Conservation (phyloP, 2,329 filamentous ascomycete genomes). For the Diatrype stigma region DNA sequence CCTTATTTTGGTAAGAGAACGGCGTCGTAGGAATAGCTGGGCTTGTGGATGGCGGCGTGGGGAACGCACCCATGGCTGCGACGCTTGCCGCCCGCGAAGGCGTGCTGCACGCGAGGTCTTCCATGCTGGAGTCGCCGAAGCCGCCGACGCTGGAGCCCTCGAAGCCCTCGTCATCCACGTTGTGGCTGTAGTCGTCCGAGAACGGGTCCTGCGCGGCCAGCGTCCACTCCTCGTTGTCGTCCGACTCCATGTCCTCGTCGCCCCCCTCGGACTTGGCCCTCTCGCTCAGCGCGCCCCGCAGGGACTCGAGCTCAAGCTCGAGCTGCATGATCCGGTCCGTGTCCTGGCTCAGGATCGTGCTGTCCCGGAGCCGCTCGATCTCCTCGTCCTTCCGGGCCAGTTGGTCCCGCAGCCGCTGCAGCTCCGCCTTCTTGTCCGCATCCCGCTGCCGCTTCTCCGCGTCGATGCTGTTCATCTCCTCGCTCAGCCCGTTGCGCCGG, state of each 20-base stretch:
- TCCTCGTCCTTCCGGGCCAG: constrained; percentile 48
- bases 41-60: constrained; percentile 54
- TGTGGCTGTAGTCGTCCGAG: constrained; percentile 39
- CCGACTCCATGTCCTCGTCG: no score
- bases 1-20: constrained; percentile 20
- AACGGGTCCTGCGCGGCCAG: constrained; percentile 45
- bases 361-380: constrained; percentile 48
- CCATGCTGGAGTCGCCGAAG: constrained; percentile 49
- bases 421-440: constrained; percentile 39
- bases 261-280: constrained; percentile 8
- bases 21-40: constrained; percentile 32
- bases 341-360: constrained; percentile 43
- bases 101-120: constrained; percentile 48
- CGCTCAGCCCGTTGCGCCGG: constrained; percentile 52
- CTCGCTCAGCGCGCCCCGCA: constrained; percentile 27
- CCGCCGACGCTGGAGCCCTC: constrained; percentile 43
- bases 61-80: constrained; percentile 37
- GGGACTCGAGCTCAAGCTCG: constrained; percentile 29
- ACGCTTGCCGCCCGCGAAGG: constrained; percentile 34
- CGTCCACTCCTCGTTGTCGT: constrained; percentile 44
- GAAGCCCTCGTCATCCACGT: constrained; percentile 40
- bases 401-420: constrained; percentile 44
- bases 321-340: constrained; percentile 35
- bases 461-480: constrained; percentile 52
- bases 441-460: constrained; percentile 40